Base-by-base conservation (phyloP, 106 monocot species). In the Phalaenopsis equestris region DNA sequence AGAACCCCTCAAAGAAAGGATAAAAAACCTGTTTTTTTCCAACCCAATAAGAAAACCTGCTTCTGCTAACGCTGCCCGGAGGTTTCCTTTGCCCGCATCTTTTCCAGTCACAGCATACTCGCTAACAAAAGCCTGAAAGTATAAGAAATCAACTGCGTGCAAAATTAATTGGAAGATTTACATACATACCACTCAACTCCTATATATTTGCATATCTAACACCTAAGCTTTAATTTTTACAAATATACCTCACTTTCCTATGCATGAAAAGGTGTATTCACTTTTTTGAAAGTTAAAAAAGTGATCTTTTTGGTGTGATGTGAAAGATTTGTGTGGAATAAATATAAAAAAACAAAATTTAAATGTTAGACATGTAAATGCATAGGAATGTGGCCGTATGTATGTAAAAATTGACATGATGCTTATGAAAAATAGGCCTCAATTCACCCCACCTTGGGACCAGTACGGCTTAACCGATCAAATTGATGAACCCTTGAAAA, bases 41-140 rank as follows among this genome's bases (percentile, higher is more conserved):
- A 95, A 77, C 15, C 94, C 94, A 55, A 92, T 95, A 81, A 95
- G 92, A 80, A 95, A 95, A 64, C 68, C 87, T 55, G 92, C 92
- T 83, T 95, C 92, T 68, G 82, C 94, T 56, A 95, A 72, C 75
- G 92, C 90, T 55, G 94, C 92, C 30, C 89, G 79, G 75, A 95
- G 85, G 67, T 85, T 92, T 81, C 94, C 94, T 45, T 80, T 88
- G 19, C 94, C 94, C 80, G 92, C 94, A 86, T 92, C 94, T 8
- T 42, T 79, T 75, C 86, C 86, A 42, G 85, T 87, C 73, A 95
- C 94, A 84, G 92, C 94, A 87, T 95, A 95, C 76, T 95, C 94
- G 75, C 94, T 95, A 77, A 95, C 90, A 86, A 95, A 95, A 81
- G 88, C 94, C 94, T 94, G 79, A 36, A 80, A 70, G 21, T 18